Evolutionary conservation across 345 rosid genomes (phyloP).

Genomic region (Noccaea caerulescens): DNA sequence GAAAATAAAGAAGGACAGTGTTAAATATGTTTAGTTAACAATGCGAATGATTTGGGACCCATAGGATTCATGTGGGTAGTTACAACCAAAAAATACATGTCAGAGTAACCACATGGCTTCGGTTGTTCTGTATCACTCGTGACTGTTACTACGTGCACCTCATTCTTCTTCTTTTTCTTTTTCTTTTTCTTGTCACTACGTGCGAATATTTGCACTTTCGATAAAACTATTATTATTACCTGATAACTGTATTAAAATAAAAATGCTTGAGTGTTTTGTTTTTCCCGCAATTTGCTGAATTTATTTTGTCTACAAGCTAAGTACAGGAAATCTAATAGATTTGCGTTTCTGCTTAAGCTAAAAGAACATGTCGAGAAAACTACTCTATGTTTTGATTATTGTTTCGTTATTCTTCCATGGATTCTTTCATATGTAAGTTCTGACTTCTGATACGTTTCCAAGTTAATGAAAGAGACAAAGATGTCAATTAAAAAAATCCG

Average conservation of each 20-base stretch:
- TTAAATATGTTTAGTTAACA: slow-evolving; percentile 5
- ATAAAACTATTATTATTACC: neutral
- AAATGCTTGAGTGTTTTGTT: neutral
- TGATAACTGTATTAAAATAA: neutral
- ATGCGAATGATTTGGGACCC: slow-evolving; percentile 12
- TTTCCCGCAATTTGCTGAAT: slow-evolving; percentile 6
- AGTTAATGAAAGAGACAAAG: slow-evolving; percentile 3
- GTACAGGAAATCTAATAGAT: slow-evolving; percentile 11
- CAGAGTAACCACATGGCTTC: slow-evolving; percentile 44
- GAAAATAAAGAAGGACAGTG: neutral
- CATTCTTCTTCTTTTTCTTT: slow-evolving; percentile 29
- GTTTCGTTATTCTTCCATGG: neutral
- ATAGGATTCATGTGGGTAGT: slow-evolving; percentile 39
- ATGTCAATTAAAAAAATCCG: neutral
- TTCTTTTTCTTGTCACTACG: slow-evolving; percentile 21
- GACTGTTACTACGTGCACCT: slow-evolving; percentile 43
- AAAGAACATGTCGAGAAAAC: slow-evolving; percentile 5
- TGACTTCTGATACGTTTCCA: neutral
- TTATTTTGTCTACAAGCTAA: slow-evolving; percentile 25
- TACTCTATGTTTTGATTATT: neutral
- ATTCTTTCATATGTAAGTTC: neutral
- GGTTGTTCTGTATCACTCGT: slow-evolving; percentile 43
- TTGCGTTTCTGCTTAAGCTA: neutral
- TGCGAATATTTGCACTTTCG: slow-evolving; percentile 8
- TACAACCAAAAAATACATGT: slow-evolving; percentile 30